Evolutionary conservation across 352 stramenopile genomes (phyloP).

Genomic region (Pythium dissimile): DNA sequence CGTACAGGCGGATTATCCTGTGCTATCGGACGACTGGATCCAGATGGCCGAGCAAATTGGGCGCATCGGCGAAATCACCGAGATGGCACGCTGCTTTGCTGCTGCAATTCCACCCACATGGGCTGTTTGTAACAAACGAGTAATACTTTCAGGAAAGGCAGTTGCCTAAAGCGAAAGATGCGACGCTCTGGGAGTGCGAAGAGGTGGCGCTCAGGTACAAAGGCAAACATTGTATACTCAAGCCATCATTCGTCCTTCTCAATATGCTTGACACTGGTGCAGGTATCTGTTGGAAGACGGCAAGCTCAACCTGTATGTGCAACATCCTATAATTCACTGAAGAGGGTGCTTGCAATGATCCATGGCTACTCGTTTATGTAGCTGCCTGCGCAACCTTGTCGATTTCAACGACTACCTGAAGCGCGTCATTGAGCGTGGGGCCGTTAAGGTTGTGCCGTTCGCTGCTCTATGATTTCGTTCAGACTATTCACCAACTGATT

Average conservation of each 20-base stretch:
- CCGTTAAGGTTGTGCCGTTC: constrained; percentile 41
- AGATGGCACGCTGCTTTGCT: constrained; percentile 47
- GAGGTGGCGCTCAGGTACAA: constrained; percentile 79
- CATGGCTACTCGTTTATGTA: constrained; percentile 19
- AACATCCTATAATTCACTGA: background rate
- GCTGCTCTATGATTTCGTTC: background rate
- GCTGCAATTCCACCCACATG: too few relatives aligned
- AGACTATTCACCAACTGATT: background rate
- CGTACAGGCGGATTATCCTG: constrained; percentile 71
- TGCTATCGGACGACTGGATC: constrained; percentile 87
- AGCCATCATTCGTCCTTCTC: background rate
- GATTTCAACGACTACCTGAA: constrained; percentile 82
- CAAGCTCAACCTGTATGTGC: constrained; percentile 84
- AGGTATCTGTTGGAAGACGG: constrained; percentile 90
- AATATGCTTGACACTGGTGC: background rate
- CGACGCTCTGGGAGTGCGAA: constrained; percentile 90
- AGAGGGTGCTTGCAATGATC: background rate
- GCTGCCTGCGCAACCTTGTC: constrained; percentile 76
- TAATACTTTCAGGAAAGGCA: constrained; percentile 46
- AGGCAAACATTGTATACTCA: too few relatives aligned
- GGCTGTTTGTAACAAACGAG: too few relatives aligned
- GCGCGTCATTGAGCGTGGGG: constrained; percentile 53
- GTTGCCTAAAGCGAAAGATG: constrained; percentile 79
- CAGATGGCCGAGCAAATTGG: constrained; percentile 87
- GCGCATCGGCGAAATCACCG: constrained; percentile 86